Evolutionary conservation across 192 early-diverging fungal species (phyloP), one percentile per base, ranked within the genome.

Genomic region (Bifiguratus adelaidae): DNA sequence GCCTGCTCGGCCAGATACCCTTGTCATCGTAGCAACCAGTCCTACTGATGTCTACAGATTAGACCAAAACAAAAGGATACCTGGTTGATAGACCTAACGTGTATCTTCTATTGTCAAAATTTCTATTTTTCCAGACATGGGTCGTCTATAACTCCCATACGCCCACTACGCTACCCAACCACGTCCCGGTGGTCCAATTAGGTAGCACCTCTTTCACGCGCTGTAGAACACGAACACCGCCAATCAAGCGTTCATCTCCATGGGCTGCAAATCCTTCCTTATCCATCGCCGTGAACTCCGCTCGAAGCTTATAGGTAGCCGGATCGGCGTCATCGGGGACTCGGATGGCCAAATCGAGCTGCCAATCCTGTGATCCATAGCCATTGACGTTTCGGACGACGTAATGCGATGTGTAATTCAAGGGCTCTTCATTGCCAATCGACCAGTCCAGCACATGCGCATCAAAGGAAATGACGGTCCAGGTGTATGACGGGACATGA

Each of bases 401-500:
- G 41, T 74, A 74, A 24, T 67, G 72, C 0, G 65, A 57, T 5
- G 48, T 19, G 6, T 51, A 9, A 27, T 47, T 33, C 20, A 63
- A 41, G 2, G 72, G 72, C 4, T 65, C 42, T 15, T 48, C 46
- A 16, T 65, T 52, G 0, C 50, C 25, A 35, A 74, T 64, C 16
- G 66, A 74, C 83, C 83, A 86, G 7, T 55, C 54, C 3, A 71
- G 35, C 2, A 86, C 65, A 22, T 69, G 58, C 0, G 74, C 83
- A 40, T 73, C 56, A 58, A 86, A 86, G 0, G 61, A 50, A 9
- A 79, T 59, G 5, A 83, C 77, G 0, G 76, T 81, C 77, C 78
- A 83, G 29, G 73, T 70, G 40, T 73, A 78, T 20, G 62, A 48
- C 2, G 67, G 63, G 19, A 67, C 56, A 8, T 58, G 42, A 30